phyloP scores from a whole-genome alignment of 2,329 filamentous ascomycete species.

The Stachybotrys elegans region DNA sequence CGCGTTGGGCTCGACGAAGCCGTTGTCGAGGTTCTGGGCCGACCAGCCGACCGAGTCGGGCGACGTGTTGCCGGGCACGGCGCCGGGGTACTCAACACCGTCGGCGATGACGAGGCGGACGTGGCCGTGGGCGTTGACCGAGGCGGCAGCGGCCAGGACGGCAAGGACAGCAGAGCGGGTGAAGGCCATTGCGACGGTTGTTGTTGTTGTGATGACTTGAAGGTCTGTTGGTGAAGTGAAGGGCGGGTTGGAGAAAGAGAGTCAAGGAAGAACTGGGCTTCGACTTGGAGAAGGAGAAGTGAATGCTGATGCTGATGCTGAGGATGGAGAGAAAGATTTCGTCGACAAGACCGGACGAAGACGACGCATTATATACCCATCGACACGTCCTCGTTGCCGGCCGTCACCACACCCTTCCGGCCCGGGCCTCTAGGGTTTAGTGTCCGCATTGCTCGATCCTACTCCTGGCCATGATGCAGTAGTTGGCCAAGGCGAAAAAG shows the following conservation, averaged over 20 bases:
- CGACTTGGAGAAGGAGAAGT: not conserved
- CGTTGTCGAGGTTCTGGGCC: slow-evolving; percentile 38
- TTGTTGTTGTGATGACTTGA: not conserved
- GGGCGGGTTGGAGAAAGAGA: not conserved
- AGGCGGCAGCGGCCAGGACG: not conserved
- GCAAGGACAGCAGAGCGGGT: not conserved
- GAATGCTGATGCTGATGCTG: not conserved
- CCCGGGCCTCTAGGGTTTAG: too few relatives aligned
- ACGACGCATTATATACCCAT: too few relatives aligned
- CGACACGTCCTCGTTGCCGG: too few relatives aligned
- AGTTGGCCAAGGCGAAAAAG: too few relatives aligned
- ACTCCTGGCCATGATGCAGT: too few relatives aligned
- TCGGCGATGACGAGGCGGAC: not conserved
- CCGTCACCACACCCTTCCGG: too few relatives aligned
- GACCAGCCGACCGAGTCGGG: slow-evolving; percentile 24
- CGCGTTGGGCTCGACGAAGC: slow-evolving; percentile 40
- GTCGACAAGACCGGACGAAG: too few relatives aligned
- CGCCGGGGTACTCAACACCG: slow-evolving; percentile 1
- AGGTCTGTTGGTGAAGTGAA: too few relatives aligned
- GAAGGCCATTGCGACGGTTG: not conserved
- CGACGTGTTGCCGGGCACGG: not conserved
- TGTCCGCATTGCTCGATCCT: too few relatives aligned
- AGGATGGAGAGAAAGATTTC: not conserved
- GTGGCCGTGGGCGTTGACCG: not conserved
- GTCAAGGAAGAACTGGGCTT: not conserved